Percentiles rank a stretch among this genome's conserved stretches.
Evolutionary conservation across 2,329 filamentous ascomycete species (phyloP).

Genomic region (Cadophora gregata): DNA sequence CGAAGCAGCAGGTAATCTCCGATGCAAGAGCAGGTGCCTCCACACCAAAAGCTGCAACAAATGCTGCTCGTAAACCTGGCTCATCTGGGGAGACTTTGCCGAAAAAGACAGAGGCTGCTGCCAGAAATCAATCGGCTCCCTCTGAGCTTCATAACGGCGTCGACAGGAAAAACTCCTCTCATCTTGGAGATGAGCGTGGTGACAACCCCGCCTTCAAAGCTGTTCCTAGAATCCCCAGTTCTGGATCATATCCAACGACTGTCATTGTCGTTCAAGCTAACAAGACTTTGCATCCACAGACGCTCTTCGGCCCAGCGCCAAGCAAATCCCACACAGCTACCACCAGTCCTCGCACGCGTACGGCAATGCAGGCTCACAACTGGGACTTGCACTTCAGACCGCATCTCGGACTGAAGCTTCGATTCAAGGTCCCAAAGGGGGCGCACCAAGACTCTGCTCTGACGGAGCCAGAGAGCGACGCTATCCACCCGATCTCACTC

Average conservation of each 20-base stretch:
- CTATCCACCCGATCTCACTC: not conserved
- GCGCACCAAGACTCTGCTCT: slow-evolving; percentile 1
- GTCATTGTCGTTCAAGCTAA: slow-evolving; percentile 3
- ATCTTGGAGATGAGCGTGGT: not conserved
- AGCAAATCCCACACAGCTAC: slow-evolving; percentile 5
- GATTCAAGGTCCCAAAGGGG: slow-evolving; percentile 2
- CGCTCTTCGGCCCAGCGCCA: not conserved
- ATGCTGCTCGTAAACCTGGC: not conserved
- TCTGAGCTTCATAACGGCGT: not conserved
- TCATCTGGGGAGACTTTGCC: not conserved
- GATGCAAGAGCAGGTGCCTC: no score
- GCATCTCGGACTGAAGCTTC: not conserved
- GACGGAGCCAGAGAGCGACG: not conserved
- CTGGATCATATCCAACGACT: not conserved
- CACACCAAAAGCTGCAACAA: no score
- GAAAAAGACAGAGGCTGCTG: not conserved
- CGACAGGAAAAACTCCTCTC: not conserved
- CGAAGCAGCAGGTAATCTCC: slow-evolving; percentile 2
- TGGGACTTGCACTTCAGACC: not conserved
- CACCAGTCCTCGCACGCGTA: not conserved
- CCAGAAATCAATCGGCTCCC: not conserved
- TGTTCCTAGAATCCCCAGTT: not conserved
- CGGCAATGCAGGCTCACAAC: slow-evolving; percentile 1
- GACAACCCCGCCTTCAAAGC: not conserved
- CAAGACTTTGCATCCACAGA: not conserved